Percentiles rank a stretch among this genome's conserved stretches.
phyloP scores from a whole-genome alignment of 1,284 basidiomycete species.

The Ustilago loliicola region DNA sequence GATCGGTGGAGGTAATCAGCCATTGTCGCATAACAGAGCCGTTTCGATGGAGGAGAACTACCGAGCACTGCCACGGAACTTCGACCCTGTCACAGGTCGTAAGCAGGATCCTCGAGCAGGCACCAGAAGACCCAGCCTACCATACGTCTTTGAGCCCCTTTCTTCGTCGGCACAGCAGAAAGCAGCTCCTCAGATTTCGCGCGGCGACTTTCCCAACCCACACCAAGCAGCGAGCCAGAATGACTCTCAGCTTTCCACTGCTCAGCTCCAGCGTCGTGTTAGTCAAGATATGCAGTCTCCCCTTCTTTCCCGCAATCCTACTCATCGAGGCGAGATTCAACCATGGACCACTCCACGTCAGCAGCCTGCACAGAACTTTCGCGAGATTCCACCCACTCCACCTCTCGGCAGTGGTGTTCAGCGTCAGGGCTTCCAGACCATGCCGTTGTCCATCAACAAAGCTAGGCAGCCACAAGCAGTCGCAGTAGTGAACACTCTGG shows the following conservation, averaged over 20 bases:
- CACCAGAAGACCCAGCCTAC: conserved; percentile 31
- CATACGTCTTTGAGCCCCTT: conserved; percentile 34
- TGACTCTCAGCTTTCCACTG: conserved; percentile 42
- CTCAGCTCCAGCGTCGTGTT: conserved; percentile 39
- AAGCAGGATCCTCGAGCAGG: conserved; percentile 12
- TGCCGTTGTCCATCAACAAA: conserved; percentile 38
- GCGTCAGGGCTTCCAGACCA: conserved; percentile 22
- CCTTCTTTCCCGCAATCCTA: conserved; percentile 10
- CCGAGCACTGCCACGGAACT: conserved; percentile 39
- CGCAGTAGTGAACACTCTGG: conserved; percentile 2
- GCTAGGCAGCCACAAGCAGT: conserved; percentile 6
- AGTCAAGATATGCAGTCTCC: conserved; percentile 32
- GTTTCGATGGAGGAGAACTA: conserved; percentile 30
- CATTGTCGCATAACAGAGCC: conserved; percentile 7
- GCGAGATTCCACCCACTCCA: conserved; percentile 37
- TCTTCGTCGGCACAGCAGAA: conserved; percentile 2
- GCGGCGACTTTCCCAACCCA: conserved; percentile 33
- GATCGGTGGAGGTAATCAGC: conserved; percentile 7
- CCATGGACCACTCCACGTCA: neutral
- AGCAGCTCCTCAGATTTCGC: neutral
- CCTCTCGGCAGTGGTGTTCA: conserved; percentile 23
- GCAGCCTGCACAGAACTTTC: neutral
- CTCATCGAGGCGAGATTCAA: conserved; percentile 4
- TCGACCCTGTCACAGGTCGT: conserved; percentile 44
- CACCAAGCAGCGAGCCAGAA: conserved; percentile 2